A percentile compares a stretch with the other conserved stretches of the same genome.
Evolutionary conservation across 2,329 filamentous ascomycete species (phyloP).

Genomic region (Stachybotrys chartarum): DNA sequence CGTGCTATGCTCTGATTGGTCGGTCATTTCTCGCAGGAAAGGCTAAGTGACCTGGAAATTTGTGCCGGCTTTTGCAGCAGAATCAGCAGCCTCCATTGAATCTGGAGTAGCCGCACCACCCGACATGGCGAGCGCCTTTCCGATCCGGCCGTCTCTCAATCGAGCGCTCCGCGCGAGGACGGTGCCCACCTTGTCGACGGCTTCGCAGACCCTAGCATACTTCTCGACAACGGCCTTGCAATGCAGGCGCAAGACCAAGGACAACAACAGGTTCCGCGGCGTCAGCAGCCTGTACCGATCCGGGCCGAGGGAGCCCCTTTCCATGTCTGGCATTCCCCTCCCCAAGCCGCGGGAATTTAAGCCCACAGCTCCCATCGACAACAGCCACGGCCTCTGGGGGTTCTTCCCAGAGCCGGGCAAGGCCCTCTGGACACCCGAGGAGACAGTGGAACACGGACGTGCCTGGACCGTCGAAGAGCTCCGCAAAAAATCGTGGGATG

Average conservation of each 20-base stretch:
- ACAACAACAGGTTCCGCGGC: conserved; percentile 74
- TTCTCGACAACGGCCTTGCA: conserved; percentile 51
- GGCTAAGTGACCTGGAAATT: not conserved
- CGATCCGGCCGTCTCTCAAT: conserved; percentile 18
- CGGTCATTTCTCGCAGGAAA: not conserved
- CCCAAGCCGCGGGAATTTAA: conserved; percentile 61
- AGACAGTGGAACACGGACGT: conserved; percentile 67
- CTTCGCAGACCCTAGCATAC: conserved; percentile 11
- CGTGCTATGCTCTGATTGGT: not conserved
- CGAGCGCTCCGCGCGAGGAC: conserved; percentile 5
- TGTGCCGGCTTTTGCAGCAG: not conserved
- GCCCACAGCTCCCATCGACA: conserved; percentile 52
- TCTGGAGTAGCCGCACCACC: not conserved
- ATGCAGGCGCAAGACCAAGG: conserved; percentile 47
- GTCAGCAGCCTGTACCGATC: conserved; percentile 75
- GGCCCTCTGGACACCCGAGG: conserved; percentile 63
- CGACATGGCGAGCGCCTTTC: conserved; percentile 19
- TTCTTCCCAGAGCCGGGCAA: conserved; percentile 74
- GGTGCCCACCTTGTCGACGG: conserved; percentile 5
- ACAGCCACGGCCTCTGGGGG: conserved; percentile 81
- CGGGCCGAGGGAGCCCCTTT: conserved; percentile 67
- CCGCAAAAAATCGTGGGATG: conserved; percentile 84
- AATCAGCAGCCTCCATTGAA: not conserved
- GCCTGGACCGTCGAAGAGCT: conserved; percentile 82
- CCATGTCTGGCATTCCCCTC: conserved; percentile 63